Evolutionary conservation across 257 asterid genomes (phyloP), one percentile per base, ranked within the genome.

Genomic region (Solanum tarijense): DNA sequence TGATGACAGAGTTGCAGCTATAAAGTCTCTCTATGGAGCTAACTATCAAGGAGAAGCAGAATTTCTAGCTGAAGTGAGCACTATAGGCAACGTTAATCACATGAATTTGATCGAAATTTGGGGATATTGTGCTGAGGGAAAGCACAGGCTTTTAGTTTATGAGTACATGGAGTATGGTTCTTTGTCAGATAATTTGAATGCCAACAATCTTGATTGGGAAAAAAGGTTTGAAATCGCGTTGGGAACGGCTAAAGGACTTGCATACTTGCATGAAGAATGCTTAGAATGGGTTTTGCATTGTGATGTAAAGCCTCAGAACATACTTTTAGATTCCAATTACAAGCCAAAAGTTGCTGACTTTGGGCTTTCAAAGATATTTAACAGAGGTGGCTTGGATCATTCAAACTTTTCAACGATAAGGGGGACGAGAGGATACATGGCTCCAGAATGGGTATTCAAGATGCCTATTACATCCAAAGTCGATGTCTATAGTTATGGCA

Each of bases 351-450:
- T 92, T 14, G 92, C 91, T 18, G 94, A 92, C 88, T 92, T 92
- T 83, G 93, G 94, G 6, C 89, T 92, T 1, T 89, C 94, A 0
- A 91, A 89, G 69, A 62, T 90, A 21, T 10, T 91, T 25, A 87
- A 41, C 2, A 73, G 91, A 78, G 82, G 72, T 39, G 88, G 86
- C 2, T 48, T n/a, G 46, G 71, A 27, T 7, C 46, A 84, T 36
- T 48, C 86, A 3, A 89, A 68, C 5, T 79, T 90, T 75, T 89
- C 93, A 1, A 88, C 36, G 18, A 91, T 91, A 20, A 72, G 92
- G 72, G 94, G 94, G 11, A 92, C 92, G 12, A 89, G 90, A 87
- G 94, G 94, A 9, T 92, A 92, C 88, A 91, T 92, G 93, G 94
- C 94, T n/a, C 93, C 93, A 6, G 93, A 92, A 88, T 92, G 94